Percentiles rank a stretch among this genome's conserved stretches.
Evolutionary conservation across 106 monocot genomes (phyloP).

Genomic region (Agapanthus africanus): DNA sequence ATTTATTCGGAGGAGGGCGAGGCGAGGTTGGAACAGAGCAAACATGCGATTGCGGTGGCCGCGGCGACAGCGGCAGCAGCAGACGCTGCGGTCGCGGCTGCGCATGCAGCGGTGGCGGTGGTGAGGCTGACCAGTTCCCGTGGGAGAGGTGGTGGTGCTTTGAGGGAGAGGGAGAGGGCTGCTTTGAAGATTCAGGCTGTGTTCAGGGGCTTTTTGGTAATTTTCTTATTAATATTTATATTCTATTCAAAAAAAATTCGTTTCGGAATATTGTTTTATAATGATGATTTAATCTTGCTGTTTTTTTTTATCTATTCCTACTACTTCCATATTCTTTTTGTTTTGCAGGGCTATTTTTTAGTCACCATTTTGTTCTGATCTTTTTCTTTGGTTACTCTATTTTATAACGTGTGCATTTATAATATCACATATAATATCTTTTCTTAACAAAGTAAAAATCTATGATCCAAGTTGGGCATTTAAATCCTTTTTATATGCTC

Average conservation of each 20-base stretch:
- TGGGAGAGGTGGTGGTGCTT: slow-evolving; percentile 29
- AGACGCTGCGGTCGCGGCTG: slow-evolving; percentile 74
- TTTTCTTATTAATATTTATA: background rate
- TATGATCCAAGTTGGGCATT: too few species aligned
- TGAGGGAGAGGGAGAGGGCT: slow-evolving; percentile 20
- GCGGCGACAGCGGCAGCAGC: slow-evolving; percentile 77
- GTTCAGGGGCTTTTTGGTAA: slow-evolving; percentile 80
- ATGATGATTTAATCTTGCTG: too few species aligned
- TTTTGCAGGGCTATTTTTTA: background rate
- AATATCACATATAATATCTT: too few species aligned
- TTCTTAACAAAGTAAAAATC: too few species aligned
- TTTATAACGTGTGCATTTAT: too few species aligned
- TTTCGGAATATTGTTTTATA: background rate
- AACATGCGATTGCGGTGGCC: slow-evolving; percentile 81
- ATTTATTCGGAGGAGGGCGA: slow-evolving; percentile 56
- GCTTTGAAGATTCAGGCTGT: slow-evolving; percentile 74
- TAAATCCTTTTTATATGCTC: too few species aligned
- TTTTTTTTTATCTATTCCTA: background rate
- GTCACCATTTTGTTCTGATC: background rate
- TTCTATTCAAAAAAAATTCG: too few species aligned
- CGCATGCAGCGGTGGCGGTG: slow-evolving; percentile 70
- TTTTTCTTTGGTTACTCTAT: background rate
- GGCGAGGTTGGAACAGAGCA: slow-evolving; percentile 57
- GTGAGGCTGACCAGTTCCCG: slow-evolving; percentile 59
- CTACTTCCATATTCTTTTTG: background rate